Conservation (phyloP, 2,329 filamentous ascomycete species). For the Verticillium tricorpus region DNA sequence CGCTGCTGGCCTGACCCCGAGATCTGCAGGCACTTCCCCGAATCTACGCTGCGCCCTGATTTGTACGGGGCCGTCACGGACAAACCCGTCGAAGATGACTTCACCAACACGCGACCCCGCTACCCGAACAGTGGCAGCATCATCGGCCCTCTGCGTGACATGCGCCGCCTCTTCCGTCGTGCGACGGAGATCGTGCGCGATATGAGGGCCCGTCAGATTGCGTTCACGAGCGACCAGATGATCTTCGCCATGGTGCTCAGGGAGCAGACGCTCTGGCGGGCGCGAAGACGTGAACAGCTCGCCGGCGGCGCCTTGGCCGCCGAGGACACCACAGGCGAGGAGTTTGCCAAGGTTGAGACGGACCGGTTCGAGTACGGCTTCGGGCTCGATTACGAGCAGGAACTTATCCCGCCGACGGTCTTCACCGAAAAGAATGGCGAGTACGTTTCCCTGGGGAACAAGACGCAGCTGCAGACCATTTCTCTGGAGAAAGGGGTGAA, state of each 20-base stretch:
- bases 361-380: slow-evolving; percentile 19
- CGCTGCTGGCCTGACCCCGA: slow-evolving; percentile 17
- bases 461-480: slow-evolving; percentile 9
- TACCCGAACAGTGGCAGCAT: slow-evolving; percentile 25
- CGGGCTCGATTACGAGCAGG: slow-evolving; percentile 22
- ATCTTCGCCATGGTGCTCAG: slow-evolving; percentile 25
- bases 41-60: slow-evolving; percentile 15
- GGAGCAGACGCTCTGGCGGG: slow-evolving; percentile 17
- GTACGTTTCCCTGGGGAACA: slow-evolving; percentile 17
- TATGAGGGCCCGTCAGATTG: slow-evolving; percentile 5
- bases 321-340: not conserved
- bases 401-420: slow-evolving; percentile 23
- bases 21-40: slow-evolving; percentile 17
- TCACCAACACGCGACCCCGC: slow-evolving; percentile 17
- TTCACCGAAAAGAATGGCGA: slow-evolving; percentile 21
- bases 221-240: slow-evolving; percentile 24
- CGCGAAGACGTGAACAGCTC: not conserved
- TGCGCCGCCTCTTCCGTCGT: slow-evolving; percentile 17
- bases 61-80: slow-evolving; percentile 18
- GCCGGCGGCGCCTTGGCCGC: not conserved
- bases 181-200: slow-evolving; percentile 18
- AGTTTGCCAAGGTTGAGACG: not conserved
- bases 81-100: slow-evolving; percentile 3
- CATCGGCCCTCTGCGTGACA: slow-evolving; percentile 22
- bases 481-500: slow-evolving; percentile 16